Evolutionary conservation across 805 yeast species (phyloP), one percentile per base, ranked within the genome.

Genomic region (Cephaloascus fragrans): DNA sequence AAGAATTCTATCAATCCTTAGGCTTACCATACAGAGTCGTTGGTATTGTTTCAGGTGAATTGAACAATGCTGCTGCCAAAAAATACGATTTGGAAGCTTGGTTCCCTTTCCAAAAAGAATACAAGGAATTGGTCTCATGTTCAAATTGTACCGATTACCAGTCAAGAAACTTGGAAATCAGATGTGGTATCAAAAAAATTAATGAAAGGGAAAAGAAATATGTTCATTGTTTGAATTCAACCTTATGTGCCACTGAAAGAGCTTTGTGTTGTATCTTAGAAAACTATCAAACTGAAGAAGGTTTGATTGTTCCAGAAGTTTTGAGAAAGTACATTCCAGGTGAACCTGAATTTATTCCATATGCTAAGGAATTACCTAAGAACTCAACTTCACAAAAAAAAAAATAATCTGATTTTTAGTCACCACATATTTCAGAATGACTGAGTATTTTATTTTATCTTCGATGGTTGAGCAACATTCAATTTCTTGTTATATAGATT

Each of bases 31-130:
- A 90, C 75, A 79, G 97, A 62, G 93, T 93, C 42, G 98, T 93
- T 47, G 95, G 95, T 52, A 93, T 93, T 63, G 98, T 93, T 46
- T 87, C 96, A 44, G 98, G 97, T 54, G 98, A 90, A 71, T 79
- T 93, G 61, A 93, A 93, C 75, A 93, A 93, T 54, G 97, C 98
- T 39, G 98, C 98, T 46, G 97, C 98, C 49, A 93, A 93, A 75
- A 93, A 93, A 67, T 93, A 83, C 71, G 98, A 93, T 71, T 76
- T 93, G 59, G 98, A 93, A 73, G 98, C 98, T 38, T 93, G 98
- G 98, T 93, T 93, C 94, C 98, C 98, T 59, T 93, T 74, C 85
- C 98, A 93, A 74, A 76, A 88, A 63, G 98, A 93, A 69, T 93
- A 85, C 73, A 93, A 93, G 70, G 98, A 93, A 71, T 79, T 93